Evolutionary conservation across 805 yeast species (phyloP).

Genomic region (Kuraishia piskuri): DNA sequence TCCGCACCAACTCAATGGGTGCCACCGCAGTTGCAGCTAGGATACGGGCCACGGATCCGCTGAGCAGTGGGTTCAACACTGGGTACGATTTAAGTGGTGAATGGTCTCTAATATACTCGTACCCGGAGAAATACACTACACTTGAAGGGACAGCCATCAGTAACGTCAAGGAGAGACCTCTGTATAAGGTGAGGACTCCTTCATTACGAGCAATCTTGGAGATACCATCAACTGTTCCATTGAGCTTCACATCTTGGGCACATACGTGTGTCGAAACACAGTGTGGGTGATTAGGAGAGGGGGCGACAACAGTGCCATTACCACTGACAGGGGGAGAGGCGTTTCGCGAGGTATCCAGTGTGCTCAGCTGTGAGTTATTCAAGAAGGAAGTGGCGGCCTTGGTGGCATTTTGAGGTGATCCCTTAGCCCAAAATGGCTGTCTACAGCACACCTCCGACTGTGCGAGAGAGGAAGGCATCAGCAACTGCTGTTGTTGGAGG

Average conservation of each 20-base stretch:
- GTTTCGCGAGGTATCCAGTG: neutral
- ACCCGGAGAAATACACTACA: constrained; percentile 89
- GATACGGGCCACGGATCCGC: constrained; percentile 80
- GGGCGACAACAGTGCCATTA: constrained; percentile 6
- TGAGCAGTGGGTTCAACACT: constrained; percentile 61
- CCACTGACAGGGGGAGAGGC: neutral
- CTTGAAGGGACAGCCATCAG: constrained; percentile 90
- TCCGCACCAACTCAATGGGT: constrained; percentile 81
- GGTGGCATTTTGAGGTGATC: neutral
- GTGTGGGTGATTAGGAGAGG: neutral
- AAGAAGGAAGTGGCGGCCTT: neutral
- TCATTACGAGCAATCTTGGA: constrained; percentile 56
- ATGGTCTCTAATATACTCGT: constrained; percentile 76
- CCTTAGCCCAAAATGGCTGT: constrained; percentile 25
- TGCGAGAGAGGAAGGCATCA: constrained; percentile 28
- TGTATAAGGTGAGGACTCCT: constrained; percentile 74
- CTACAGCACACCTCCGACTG: constrained; percentile 24
- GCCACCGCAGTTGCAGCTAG: constrained; percentile 80
- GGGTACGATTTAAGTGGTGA: constrained; percentile 41
- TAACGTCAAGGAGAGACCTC: constrained; percentile 78
- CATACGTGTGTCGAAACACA: constrained; percentile 25
- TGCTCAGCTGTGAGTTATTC: neutral
- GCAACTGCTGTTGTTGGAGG: constrained; percentile 67
- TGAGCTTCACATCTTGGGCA: constrained; percentile 20
- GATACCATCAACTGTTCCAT: constrained; percentile 2